Conservation (phyloP, 2,329 filamentous ascomycete species). For the Fusarium sp. region DNA sequence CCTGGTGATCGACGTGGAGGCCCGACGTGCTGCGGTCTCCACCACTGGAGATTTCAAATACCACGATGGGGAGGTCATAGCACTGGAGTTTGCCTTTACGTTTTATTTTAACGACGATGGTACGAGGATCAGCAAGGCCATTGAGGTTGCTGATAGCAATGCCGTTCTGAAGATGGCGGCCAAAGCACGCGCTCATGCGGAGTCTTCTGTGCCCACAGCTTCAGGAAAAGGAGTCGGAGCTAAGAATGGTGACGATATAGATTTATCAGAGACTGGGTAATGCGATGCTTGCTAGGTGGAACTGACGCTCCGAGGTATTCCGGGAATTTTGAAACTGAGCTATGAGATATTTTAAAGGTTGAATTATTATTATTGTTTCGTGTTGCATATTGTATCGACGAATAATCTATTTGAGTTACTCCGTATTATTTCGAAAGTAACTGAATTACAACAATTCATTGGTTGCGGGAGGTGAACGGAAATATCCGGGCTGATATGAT, state of each 20-base stretch:
- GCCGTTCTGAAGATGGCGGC: slow-evolving; percentile 13
- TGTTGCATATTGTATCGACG: background rate
- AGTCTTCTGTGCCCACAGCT: background rate
- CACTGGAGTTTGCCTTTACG: slow-evolving; percentile 20
- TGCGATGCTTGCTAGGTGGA: background rate
- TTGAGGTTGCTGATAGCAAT: slow-evolving; percentile 29
- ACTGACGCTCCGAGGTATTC: background rate
- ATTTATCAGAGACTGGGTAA: slow-evolving; percentile 2
- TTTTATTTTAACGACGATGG: slow-evolving; percentile 27
- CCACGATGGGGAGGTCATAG: slow-evolving; percentile 13
- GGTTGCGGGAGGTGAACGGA: background rate
- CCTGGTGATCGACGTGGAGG: slow-evolving; percentile 21
- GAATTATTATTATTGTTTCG: background rate
- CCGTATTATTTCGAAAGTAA: background rate
- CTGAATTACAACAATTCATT: background rate
- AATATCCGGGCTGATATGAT: background rate
- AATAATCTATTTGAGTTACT: background rate
- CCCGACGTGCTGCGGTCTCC: slow-evolving; percentile 15
- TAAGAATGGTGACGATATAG: background rate
- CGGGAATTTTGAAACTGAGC: background rate
- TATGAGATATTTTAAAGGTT: background rate
- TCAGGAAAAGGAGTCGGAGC: background rate
- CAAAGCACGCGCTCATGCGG: background rate
- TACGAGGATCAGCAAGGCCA: slow-evolving; percentile 26
- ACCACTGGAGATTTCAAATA: slow-evolving; percentile 25